These are phyloP conservation scores for Phaseolus coccineus DNA, from an alignment of 331 rosid species.

Conservation along the genomic window DNA sequence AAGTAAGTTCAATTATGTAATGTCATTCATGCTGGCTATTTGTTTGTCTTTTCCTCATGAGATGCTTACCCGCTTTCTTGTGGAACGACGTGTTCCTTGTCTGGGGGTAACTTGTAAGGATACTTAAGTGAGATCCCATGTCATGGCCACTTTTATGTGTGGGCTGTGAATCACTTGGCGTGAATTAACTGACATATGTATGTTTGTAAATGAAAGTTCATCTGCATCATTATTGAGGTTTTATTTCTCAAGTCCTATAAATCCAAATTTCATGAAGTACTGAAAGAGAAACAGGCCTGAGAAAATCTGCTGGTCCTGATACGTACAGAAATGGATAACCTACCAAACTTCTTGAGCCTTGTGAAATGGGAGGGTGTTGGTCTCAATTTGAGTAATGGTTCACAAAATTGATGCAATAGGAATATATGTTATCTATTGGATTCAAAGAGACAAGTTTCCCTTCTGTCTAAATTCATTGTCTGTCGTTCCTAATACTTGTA, in stretches of 20 bases:
- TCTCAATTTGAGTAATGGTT: conserved; percentile 8
- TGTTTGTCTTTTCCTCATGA: conserved; percentile 15
- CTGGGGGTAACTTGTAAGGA: neutral
- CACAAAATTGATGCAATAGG: conserved; percentile 13
- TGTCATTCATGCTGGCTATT: conserved; percentile 1
- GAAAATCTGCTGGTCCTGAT: neutral
- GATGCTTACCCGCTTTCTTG: neutral
- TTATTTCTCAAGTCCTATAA: conserved; percentile 6
- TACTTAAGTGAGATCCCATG: conserved; percentile 23
- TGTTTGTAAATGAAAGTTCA: neutral
- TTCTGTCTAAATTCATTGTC: neutral
- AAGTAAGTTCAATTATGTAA: conserved; percentile 56
- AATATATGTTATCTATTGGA: conserved; percentile 4
- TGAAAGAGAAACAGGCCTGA: neutral
- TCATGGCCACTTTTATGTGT: conserved; percentile 16
- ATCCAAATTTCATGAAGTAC: conserved; percentile 2
- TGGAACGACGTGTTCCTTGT: neutral
- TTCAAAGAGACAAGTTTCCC: conserved; percentile 7
- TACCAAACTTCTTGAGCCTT: conserved; percentile 2
- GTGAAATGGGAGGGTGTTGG: conserved; percentile 6
- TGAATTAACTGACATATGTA: neutral
- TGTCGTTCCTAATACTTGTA: conserved; percentile 1
- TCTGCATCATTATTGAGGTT: neutral
- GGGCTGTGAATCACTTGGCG: conserved; percentile 7
- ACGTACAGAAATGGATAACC: conserved; percentile 24